Base-by-base conservation (phyloP, 1,284 basidiomycete genomes). In the Sphagnurus paluster region DNA sequence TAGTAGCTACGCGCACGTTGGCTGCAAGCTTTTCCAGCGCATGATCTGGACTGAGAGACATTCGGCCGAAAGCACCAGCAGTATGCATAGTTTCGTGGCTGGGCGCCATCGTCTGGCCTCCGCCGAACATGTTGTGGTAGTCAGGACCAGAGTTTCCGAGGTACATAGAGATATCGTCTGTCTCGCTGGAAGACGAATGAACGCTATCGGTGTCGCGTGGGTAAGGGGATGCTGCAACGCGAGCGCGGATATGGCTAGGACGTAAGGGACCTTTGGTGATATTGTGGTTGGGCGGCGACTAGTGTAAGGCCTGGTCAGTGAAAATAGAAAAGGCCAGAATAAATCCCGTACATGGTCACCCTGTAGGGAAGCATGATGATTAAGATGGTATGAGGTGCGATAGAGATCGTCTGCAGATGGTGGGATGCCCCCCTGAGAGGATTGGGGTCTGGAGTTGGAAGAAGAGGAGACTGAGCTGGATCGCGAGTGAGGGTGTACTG, bases 1-100 rank as follows among this genome's bases (percentile, higher is more conserved):
- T 92, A 2, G 90, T 92, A 9, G 89, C 90, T 26, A 87, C 87
- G 34, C 90, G 82, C 41, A 92, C 89, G 57, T 90, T 91, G 42
- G 84, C 85, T 6, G 89, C 89, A 45, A 92, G 72, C 69, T 91
- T 91, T 70, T 92, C 90, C 49, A 91, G 75, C 13, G 80, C 80
- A 55, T 90, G 85, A 68, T 88, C 84, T 40, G 81, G 76, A 56
- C 74, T 80, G 62, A 90, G 65, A 16, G 81, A 75, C 84, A 90
- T 84, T 48, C 87, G 73, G 25, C 82, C 84, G 62, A 87, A 88
- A 39, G 82, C 77, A 33, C 79, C 83, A 10, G 80, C 67, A 14
- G 85, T 66, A 54, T 87, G 83, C 60, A 87, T 76, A 32, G 76
- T 66, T 53, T 87, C 85, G 49, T 79, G 84, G 60, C 67, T 76